Evolutionary conservation across 2,329 filamentous ascomycete genomes (phyloP).

Genomic region (Colletotrichum neosansevieriae): DNA sequence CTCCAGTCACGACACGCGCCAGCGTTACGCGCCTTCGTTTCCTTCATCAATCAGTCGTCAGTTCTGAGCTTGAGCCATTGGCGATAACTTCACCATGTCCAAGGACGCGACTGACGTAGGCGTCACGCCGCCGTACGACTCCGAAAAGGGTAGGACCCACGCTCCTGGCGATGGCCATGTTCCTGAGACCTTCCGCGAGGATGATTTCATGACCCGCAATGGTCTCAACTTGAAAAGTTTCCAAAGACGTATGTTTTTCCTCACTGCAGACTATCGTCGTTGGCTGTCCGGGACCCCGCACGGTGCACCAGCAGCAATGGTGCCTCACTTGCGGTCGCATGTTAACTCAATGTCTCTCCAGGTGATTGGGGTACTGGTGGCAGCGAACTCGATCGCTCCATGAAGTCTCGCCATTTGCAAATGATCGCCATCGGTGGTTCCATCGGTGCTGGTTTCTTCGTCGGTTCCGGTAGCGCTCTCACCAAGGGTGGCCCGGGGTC

Average conservation of each 20-base stretch:
- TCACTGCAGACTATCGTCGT: background rate
- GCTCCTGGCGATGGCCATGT: slow-evolving; percentile 27
- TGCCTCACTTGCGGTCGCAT: background rate
- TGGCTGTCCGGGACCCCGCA: slow-evolving; percentile 3
- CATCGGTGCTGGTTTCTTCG: slow-evolving; percentile 73
- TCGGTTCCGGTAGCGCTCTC: slow-evolving; percentile 69
- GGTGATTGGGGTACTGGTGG: slow-evolving; percentile 38
- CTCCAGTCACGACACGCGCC: slow-evolving; percentile 34
- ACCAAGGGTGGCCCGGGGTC: slow-evolving; percentile 60
- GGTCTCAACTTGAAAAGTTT: slow-evolving; percentile 55
- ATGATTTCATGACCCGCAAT: slow-evolving; percentile 52
- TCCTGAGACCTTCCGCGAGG: slow-evolving; percentile 44
- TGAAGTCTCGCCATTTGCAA: slow-evolving; percentile 70
- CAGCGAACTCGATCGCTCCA: slow-evolving; percentile 57
- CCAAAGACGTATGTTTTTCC: slow-evolving; percentile 48
- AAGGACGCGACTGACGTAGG: slow-evolving; percentile 36
- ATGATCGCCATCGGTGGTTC: slow-evolving; percentile 74
- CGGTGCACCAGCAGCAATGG: too few relatives aligned
- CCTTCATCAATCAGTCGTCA: background rate
- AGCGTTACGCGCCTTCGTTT: slow-evolving; percentile 17
- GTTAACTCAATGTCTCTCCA: background rate
- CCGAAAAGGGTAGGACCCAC: slow-evolving; percentile 40
- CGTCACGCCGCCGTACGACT: slow-evolving; percentile 38
- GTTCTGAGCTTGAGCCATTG: slow-evolving; percentile 6
- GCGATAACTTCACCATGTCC: slow-evolving; percentile 26